Evolutionary conservation across 805 yeast genomes (phyloP).

Genomic region (Hanseniaspora lachancei): DNA sequence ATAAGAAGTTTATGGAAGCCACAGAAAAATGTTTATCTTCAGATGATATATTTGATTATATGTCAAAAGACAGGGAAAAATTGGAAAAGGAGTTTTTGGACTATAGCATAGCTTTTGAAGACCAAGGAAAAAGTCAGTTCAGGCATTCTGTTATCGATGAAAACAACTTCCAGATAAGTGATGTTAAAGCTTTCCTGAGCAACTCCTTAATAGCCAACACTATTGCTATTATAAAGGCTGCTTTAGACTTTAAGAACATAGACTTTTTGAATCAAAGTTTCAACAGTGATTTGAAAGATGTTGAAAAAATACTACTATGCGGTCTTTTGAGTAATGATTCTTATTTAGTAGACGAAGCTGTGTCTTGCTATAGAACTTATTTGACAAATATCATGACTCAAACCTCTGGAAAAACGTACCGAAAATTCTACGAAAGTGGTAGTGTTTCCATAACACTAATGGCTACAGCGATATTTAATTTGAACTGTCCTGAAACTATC

Average conservation of each 20-base stretch:
- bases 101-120: not conserved
- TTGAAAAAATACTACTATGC: constrained; percentile 20
- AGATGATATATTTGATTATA: not conserved
- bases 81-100: not conserved
- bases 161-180: not conserved
- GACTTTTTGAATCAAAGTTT: not conserved
- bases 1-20: not conserved
- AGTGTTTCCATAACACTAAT: constrained; percentile 29
- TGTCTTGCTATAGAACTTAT: constrained; percentile 27
- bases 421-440: constrained; percentile 26
- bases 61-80: not conserved
- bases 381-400: constrained; percentile 24
- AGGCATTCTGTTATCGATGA: not conserved
- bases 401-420: constrained; percentile 22
- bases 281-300: not conserved
- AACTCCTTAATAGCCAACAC: not conserved
- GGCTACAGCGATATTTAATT: constrained; percentile 27
- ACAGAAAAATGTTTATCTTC: not conserved
- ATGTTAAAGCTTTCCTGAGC: not conserved
- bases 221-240: not conserved
- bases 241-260: not conserved
- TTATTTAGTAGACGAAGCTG: constrained; percentile 19
- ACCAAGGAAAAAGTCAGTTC: not conserved
- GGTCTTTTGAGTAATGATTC: constrained; percentile 25
- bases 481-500: constrained; percentile 21